Base-by-base conservation (phyloP, 306 rosid genomes). In the Vachellia collinsii region DNA sequence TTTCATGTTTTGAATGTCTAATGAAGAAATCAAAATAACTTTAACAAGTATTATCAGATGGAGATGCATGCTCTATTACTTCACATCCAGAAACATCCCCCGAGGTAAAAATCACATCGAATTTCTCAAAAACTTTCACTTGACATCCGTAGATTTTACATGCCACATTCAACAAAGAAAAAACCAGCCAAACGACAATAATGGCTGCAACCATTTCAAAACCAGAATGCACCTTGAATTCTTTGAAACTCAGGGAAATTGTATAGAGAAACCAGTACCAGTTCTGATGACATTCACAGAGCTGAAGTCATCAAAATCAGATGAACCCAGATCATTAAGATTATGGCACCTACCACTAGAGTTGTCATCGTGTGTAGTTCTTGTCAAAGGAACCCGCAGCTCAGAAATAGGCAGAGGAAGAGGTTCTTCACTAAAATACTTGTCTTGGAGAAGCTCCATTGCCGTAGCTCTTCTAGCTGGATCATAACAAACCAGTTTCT, bases 261-360 rank as follows among this genome's bases (percentile, higher is more conserved):
- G 93, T 62, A 89, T 79, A 87, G 91, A 90, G 81, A 88, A 92
- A 80, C 97, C 94, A 3, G 90, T 80, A 50, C 83, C 84, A 23
- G 88, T 87, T 83, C 78, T 67, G 37, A 91, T 93, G 75, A 88
- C 34, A 59, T 84, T 89, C 58, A 77, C 41, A 43, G 88, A 76
- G 82, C 85, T 91, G 46, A 89, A 88, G 44, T 90, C 97, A 25
- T 95, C 97, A 70, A 86, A 82, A 85, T 96, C 99, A 20, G 99
- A 96, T 2, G 90, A 89, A 77, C 48, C 89, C 84, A 84, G 75
- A 19, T 73, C 92, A 53, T 90, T 25, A 63, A 70, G 79, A 19
- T 85, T 89, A 70, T 39, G 66, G 34, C 34, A 29, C 34, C 85
- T 88, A 53, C 81, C 84, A 20, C 88, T 86, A 46, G 87, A 88